These are phyloP conservation scores for Ustilago lituana DNA, from an alignment of 1,284 basidiomycete genomes.

Conservation along the genomic window DNA sequence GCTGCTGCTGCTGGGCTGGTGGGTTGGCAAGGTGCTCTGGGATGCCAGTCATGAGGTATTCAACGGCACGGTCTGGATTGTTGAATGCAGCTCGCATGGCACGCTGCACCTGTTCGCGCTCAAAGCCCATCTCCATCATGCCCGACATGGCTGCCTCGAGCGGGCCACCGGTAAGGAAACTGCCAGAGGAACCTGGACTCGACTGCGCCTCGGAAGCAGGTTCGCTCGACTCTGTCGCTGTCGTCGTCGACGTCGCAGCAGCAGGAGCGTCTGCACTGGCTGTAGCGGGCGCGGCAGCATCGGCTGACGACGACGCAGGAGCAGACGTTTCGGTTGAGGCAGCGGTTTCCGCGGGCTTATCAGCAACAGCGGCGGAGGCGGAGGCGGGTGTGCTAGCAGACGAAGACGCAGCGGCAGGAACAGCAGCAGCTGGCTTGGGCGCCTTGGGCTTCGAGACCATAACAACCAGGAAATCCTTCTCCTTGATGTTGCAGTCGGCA, in stretches of 20 bases:
- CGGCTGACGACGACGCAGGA: slow-evolving; percentile 28
- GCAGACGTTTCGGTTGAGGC: slow-evolving; percentile 12
- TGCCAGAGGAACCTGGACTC: slow-evolving; percentile 14
- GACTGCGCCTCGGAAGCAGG: slow-evolving; percentile 13
- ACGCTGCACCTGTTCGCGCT: slow-evolving; percentile 81
- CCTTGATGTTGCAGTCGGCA: slow-evolving; percentile 89
- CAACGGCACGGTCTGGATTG: slow-evolving; percentile 96
- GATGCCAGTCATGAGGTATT: slow-evolving; percentile 86
- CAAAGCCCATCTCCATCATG: slow-evolving; percentile 89
- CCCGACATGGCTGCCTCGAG: slow-evolving; percentile 62
- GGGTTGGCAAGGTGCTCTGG: slow-evolving; percentile 54
- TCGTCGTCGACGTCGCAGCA: no score
- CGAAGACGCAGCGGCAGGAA: slow-evolving; percentile 36
- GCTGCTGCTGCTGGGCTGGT: slow-evolving; percentile 52
- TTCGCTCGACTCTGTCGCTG: slow-evolving; percentile 3
- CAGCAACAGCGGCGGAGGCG: no score
- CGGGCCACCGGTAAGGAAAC: slow-evolving; percentile 51
- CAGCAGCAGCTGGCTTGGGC: slow-evolving; percentile 55
- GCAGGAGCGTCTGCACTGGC: neutral
- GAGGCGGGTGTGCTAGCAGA: neutral
- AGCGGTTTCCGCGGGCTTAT: slow-evolving; percentile 66
- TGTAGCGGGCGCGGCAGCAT: slow-evolving; percentile 1
- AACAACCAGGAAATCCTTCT: slow-evolving; percentile 97
- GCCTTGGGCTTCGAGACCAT: slow-evolving; percentile 81
- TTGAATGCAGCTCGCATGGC: slow-evolving; percentile 95